Percentiles rank a stretch among this genome's conserved stretches.
Evolutionary conservation across 2,329 filamentous ascomycete species (phyloP).

Genomic region (Pseudohalonectria lignicola): DNA sequence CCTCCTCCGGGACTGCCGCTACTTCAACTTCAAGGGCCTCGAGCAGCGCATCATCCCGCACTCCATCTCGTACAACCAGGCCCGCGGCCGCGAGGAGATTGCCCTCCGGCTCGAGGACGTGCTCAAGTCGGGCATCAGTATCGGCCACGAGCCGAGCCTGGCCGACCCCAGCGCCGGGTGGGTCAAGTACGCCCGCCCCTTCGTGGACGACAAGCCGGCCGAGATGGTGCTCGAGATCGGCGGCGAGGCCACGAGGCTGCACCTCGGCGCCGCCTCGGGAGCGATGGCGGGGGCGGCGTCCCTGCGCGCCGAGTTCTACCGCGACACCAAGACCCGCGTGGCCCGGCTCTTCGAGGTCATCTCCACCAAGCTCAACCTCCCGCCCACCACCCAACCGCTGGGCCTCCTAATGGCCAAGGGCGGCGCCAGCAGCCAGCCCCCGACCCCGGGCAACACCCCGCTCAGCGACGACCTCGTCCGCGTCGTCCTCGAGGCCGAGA

Average conservation of each 20-base stretch:
- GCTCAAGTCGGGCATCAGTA: slow-evolving; percentile 72
- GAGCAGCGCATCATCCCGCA: slow-evolving; percentile 81
- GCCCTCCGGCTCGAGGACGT: slow-evolving; percentile 72
- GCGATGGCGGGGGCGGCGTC: slow-evolving; percentile 12
- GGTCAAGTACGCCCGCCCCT: slow-evolving; percentile 76
- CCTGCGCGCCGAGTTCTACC: slow-evolving; percentile 63
- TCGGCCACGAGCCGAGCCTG: slow-evolving; percentile 36
- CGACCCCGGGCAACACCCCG: slow-evolving; percentile 58
- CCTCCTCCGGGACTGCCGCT: slow-evolving; percentile 76
- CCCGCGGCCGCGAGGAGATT: slow-evolving; percentile 62
- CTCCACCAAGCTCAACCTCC: slow-evolving; percentile 66
- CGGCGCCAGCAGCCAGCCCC: slow-evolving; percentile 48
- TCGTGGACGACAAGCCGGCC: slow-evolving; percentile 61
- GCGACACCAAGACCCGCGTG: slow-evolving; percentile 58
- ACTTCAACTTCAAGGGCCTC: slow-evolving; percentile 85
- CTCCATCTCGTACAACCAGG: slow-evolving; percentile 63
- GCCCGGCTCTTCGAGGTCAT: slow-evolving; percentile 68
- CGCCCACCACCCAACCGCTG: slow-evolving; percentile 45
- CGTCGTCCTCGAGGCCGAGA: slow-evolving; percentile 47
- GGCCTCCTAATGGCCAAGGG: slow-evolving; percentile 57
- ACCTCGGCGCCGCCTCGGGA: slow-evolving; percentile 23
- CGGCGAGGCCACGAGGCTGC: slow-evolving; percentile 49
- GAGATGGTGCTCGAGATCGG: slow-evolving; percentile 77
- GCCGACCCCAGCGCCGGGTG: slow-evolving; percentile 28
- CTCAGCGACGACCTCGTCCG: slow-evolving; percentile 61